phyloP scores from a whole-genome alignment of 208 protist species.

The Porcisia hertigi region DNA sequence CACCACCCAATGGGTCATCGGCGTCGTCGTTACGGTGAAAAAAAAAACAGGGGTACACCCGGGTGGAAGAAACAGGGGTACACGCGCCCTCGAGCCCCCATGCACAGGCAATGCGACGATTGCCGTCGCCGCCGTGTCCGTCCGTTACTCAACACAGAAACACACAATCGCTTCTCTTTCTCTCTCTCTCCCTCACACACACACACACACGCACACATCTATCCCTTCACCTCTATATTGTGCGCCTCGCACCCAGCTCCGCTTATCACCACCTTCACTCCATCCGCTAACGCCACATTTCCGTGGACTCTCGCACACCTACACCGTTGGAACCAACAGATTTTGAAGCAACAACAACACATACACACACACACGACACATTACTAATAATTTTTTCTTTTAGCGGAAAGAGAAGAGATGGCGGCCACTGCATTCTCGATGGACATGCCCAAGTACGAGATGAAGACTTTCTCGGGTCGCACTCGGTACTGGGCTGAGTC shows the following conservation, averaged over 20 bases:
- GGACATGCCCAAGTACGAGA: slow-evolving; percentile 76
- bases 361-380: neutral
- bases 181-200: too few relatives aligned
- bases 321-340: neutral
- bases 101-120: too few relatives aligned
- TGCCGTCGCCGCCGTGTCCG: too few relatives aligned
- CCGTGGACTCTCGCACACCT: neutral
- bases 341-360: slow-evolving; percentile 1
- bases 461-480: slow-evolving; percentile 78
- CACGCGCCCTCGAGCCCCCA: too few relatives aligned
- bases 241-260: neutral
- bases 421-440: slow-evolving; percentile 42
- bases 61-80: too few relatives aligned
- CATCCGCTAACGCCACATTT: neutral
- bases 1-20: too few relatives aligned
- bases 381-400: neutral
- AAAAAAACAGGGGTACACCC: too few relatives aligned
- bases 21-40: too few relatives aligned
- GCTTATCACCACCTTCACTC: too few relatives aligned
- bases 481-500: slow-evolving; percentile 86
- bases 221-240: neutral
- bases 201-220: too few relatives aligned
- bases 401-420: neutral
- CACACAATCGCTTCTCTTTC: too few relatives aligned
- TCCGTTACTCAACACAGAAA: too few relatives aligned